Conservation (phyloP, 2,329 filamentous ascomycete species). For the Macrophomina phaseolina region DNA sequence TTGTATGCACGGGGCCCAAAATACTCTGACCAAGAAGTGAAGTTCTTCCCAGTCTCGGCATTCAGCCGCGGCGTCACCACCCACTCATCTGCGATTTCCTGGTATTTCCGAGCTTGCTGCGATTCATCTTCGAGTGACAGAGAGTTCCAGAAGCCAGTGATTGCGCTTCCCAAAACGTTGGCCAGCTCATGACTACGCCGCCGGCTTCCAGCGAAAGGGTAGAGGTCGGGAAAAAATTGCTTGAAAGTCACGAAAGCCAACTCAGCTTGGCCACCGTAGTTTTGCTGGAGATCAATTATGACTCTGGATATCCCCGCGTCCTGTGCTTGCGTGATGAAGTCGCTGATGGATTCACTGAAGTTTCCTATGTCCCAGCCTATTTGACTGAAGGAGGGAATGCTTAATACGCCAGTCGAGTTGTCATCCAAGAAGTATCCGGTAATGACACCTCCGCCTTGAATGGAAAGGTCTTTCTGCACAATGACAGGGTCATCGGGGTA, state of each 20-base stretch:
- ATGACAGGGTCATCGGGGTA: constrained; percentile 36
- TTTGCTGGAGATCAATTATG: constrained; percentile 60
- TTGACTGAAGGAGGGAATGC: constrained; percentile 46
- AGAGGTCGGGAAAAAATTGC: constrained; percentile 33
- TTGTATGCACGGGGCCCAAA: constrained; percentile 47
- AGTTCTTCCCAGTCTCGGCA: constrained; percentile 40
- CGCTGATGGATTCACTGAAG: constrained; percentile 40
- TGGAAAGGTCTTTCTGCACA: constrained; percentile 32
- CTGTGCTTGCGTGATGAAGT: constrained; percentile 54
- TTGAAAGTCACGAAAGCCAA: constrained; percentile 35
- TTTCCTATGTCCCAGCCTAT: constrained; percentile 31
- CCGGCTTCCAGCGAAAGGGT: constrained; percentile 34
- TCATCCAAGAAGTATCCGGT: constrained; percentile 51
- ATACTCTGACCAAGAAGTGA: constrained; percentile 50
- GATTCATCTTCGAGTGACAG: constrained; percentile 29
- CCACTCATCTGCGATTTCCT: background rate
- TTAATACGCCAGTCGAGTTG: constrained; percentile 49
- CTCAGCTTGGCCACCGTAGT: constrained; percentile 36
- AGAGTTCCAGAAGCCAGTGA: constrained; percentile 13
- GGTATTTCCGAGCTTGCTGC: constrained; percentile 31
- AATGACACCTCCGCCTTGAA: constrained; percentile 35
- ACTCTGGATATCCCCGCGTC: constrained; percentile 59
- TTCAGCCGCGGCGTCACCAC: constrained; percentile 34
- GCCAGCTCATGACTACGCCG: constrained; percentile 34
- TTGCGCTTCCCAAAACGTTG: constrained; percentile 32